Evolutionary conservation across 257 asterid genomes (phyloP), one percentile per base, ranked within the genome.

Genomic region (Mentha longifolia): DNA sequence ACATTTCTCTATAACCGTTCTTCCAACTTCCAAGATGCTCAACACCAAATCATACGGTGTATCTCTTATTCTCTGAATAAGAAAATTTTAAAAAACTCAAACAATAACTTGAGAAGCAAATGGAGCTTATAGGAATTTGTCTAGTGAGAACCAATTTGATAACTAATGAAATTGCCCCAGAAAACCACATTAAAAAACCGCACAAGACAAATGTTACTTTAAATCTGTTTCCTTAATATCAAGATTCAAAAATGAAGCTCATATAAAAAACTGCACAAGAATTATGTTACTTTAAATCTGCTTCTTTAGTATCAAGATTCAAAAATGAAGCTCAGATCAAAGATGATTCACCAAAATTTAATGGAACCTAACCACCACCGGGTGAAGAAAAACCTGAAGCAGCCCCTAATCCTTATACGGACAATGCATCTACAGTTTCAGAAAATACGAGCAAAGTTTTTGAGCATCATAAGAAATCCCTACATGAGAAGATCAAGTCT

Each of bases 381-480:
- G 20, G 14, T 15, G 10, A 47, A 47, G 20, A 7, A 46, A 46
- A 1, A 14, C 7, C 51, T 14, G 51, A 46, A 14, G 19, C 51
- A 46, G 8, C 51, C 7, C 49, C 7, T 7, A 45, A 45, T 5
- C 7, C 20, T n/a, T n/a, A 47, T 47, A 6, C 61, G 28, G 17
- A 25, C 61, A 12, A 12, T 4, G 43, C 57, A 55, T 42, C 39
- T 1, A 1, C 39, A 35, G 9, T 35, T 35, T 55, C 66, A 28
- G 61, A 45, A 52, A 19, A 64, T 51, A 41, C 51, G 61, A 59
- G 12, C 31, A 28, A 11, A 45, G 74, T 43, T 14, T 31, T 67
- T 56, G 72, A 66, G 72, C 73, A 33, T 35, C 57, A 28, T 8
- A 37, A 31, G 22, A 39, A 17, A 71, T 47, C 63, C 54, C 70